These are phyloP conservation scores for Pecoramyces ruminantium DNA, from an alignment of 192 early-diverging fungal genomes.

Conservation along the genomic window DNA sequence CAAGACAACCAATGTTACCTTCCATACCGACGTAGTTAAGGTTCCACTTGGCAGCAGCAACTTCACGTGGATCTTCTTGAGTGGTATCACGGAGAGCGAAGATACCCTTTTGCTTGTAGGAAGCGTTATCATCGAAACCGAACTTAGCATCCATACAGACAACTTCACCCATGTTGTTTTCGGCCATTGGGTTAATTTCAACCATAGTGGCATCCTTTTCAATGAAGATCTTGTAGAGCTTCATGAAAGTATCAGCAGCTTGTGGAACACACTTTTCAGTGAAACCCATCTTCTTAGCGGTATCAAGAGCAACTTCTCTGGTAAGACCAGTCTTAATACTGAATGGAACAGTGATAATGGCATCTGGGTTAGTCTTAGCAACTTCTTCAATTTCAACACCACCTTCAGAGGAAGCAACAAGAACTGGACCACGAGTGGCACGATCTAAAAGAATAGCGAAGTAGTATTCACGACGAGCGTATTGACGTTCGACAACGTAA, in stretches of 20 bases:
- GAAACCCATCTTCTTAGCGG: conserved; percentile 85
- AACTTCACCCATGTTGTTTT: conserved; percentile 71
- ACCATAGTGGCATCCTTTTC: conserved; percentile 96
- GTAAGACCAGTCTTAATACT: conserved; percentile 74
- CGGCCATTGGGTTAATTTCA: conserved; percentile 97
- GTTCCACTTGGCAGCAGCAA: conserved; percentile 88
- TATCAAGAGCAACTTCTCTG: conserved; percentile 48
- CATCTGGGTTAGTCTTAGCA: conserved; percentile 86
- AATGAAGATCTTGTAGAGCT: conserved; percentile 90
- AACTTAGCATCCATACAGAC: conserved; percentile 99
- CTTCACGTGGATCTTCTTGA: conserved; percentile 96
- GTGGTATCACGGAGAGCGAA: conserved; percentile 74
- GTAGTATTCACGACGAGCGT: conserved; percentile 95
- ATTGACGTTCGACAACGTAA: conserved; percentile 91
- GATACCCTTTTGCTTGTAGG: conserved; percentile 86
- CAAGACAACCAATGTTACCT: conserved; percentile 91
- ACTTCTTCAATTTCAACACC: conserved; percentile 97
- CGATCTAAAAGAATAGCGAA: conserved; percentile 98
- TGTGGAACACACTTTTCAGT: conserved; percentile 42
- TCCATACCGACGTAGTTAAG: conserved; percentile 99
- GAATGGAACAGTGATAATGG: conserved; percentile 80
- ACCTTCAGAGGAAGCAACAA: conserved; percentile 92
- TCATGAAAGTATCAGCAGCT: conserved; percentile 80
- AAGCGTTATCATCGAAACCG: conserved; percentile 98
- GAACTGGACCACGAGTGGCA: conserved; percentile 76